These are phyloP conservation scores for Termitomyces sp. DNA, from an alignment of 768 basidiomycete species.

Conservation along the genomic window DNA sequence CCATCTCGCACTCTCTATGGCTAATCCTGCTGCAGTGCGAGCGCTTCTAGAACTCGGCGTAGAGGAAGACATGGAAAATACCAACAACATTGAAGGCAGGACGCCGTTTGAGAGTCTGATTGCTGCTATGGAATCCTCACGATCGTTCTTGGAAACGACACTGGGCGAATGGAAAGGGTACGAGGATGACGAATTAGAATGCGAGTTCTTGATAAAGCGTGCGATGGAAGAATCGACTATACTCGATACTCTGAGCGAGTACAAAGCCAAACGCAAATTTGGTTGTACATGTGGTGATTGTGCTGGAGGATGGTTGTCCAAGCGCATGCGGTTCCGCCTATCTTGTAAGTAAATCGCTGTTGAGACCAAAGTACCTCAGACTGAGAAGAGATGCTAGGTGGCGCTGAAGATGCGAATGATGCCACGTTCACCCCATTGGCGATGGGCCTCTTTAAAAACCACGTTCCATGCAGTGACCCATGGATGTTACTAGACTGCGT, in stretches of 20 bases:
- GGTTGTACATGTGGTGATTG: slow-evolving; percentile 21
- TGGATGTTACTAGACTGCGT: background rate
- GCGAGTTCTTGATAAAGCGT: slow-evolving; percentile 1
- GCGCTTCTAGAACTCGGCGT: background rate
- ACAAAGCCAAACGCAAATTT: slow-evolving; percentile 12
- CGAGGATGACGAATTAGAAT: background rate
- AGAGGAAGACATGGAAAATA: slow-evolving; percentile 2
- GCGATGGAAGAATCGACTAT: background rate
- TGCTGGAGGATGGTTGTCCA: slow-evolving; percentile 17
- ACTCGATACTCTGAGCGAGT: slow-evolving; percentile 6
- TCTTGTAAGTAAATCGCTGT: background rate
- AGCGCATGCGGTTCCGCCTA: slow-evolving; percentile 13
- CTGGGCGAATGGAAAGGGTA: slow-evolving; percentile 5
- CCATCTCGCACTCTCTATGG: background rate
- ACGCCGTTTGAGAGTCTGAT: slow-evolving; percentile 4
- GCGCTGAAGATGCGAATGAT: background rate
- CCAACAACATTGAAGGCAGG: background rate
- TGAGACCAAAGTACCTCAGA: background rate
- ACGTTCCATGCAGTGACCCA: background rate
- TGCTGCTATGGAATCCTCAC: background rate
- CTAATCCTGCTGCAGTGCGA: background rate
- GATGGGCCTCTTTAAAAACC: background rate
- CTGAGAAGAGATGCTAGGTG: background rate
- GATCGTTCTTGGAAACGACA: slow-evolving; percentile 1
- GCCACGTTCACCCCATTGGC: background rate